phyloP scores from a whole-genome alignment of 2,329 filamentous ascomycete genomes.

The Aspergillus bombycis region DNA sequence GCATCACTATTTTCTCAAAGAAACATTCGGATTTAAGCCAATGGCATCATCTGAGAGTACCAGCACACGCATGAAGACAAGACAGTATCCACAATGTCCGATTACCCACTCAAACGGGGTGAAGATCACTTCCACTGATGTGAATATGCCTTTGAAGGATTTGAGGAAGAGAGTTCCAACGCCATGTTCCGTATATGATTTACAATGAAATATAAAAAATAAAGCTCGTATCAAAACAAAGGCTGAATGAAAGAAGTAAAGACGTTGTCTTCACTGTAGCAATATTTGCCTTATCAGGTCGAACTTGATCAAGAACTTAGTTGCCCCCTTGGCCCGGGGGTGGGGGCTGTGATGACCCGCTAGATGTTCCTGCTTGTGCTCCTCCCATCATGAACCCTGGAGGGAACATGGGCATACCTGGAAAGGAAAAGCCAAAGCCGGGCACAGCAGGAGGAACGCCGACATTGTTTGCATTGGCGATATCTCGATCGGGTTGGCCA shows the following conservation, averaged over 20 bases:
- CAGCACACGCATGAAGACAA: background rate
- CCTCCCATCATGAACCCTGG: constrained; percentile 52
- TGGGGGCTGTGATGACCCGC: constrained; percentile 38
- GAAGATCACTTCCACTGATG: background rate
- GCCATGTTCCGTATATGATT: constrained; percentile 19
- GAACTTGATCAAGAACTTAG: constrained; percentile 2
- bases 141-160: background rate
- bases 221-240: constrained; percentile 26
- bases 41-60: background rate
- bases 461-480: constrained; percentile 45
- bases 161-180: background rate
- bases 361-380: constrained; percentile 32
- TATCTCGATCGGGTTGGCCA: constrained; percentile 40
- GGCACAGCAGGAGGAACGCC: constrained; percentile 58
- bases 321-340: constrained; percentile 41
- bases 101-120: background rate
- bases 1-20: background rate
- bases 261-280: background rate
- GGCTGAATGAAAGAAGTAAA: constrained; percentile 14
- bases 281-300: constrained; percentile 10
- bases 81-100: background rate
- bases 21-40: background rate
- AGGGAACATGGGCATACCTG: constrained; percentile 53
- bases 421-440: constrained; percentile 58
- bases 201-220: constrained; percentile 13